These are phyloP conservation scores for Rhizopogon vinicolor DNA, from an alignment of 768 basidiomycete genomes.

Conservation along the genomic window DNA sequence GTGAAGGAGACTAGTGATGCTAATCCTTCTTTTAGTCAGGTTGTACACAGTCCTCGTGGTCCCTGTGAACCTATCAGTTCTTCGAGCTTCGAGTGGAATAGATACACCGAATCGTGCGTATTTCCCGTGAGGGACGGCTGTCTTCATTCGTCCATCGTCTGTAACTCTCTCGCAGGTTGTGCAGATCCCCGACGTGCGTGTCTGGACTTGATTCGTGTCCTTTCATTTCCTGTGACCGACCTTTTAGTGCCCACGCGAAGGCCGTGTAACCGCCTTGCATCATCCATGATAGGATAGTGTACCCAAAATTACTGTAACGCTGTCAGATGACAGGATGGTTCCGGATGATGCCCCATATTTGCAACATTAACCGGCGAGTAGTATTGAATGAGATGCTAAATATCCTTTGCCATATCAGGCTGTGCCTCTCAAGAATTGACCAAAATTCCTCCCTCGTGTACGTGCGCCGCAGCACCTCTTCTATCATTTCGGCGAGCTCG, in stretches of 20 bases:
- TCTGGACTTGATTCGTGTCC: background rate
- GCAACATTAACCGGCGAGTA: slow-evolving; percentile 1
- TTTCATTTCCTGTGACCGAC: background rate
- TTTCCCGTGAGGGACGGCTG: background rate
- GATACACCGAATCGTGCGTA: background rate
- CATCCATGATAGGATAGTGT: background rate
- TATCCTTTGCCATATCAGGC: slow-evolving; percentile 9
- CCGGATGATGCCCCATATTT: background rate
- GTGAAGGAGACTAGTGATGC: background rate
- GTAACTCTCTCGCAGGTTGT: background rate
- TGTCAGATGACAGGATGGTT: slow-evolving; percentile 1
- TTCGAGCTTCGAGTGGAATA: background rate
- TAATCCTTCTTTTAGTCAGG: background rate
- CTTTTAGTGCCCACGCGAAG: background rate
- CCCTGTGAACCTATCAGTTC: background rate
- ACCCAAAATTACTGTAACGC: slow-evolving; percentile 6
- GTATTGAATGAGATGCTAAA: slow-evolving; percentile 12
- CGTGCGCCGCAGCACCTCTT: slow-evolving; percentile 7
- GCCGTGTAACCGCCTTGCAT: background rate
- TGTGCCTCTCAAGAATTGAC: slow-evolving; percentile 20
- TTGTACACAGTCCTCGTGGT: background rate
- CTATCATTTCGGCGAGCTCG: slow-evolving; percentile 14
- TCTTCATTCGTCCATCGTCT: too few species aligned
- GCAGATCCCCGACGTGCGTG: background rate
- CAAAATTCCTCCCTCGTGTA: slow-evolving; percentile 18